Evolutionary conservation across 139 green algal genomes (phyloP), one percentile per base, ranked within the genome.

Genomic region (Coccomyxa sp.): DNA sequence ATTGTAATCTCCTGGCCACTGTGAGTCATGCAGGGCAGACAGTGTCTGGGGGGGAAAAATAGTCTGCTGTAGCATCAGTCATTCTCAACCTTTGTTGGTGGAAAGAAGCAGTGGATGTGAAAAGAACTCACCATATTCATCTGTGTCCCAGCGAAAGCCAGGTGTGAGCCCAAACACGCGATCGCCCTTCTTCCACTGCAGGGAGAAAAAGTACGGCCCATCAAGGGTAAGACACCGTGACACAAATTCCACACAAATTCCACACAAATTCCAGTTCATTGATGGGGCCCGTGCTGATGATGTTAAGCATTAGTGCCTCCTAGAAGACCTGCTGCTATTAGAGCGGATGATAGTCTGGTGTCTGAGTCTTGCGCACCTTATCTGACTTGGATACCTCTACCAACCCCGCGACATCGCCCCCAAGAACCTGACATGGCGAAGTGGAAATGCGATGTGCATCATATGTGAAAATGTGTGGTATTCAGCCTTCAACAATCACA

Each of bases 141-240:
- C 60, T 25, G 51, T 68, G 9, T 38, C 60, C 58, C 66, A 68
- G 28, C 28, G 23, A 23, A 67, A 77, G 21, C 13, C 51, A 28
- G 51, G n/a, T 0, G 82, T 87, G 79, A 71, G 84, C 10, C 76
- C 82, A 81, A 89, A 80, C 28, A 91, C 88, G 0, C 84, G 68
- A 76, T 91, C 88, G 13, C 88, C 88, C 21, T 84, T 78, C 81
- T 90, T 87, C 84, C 90, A 91, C 86, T 89, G 86, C 68, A 85
- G n/a, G n/a, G n/a, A n/a, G n/a, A n/a, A n/a, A n/a, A n/a, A n/a
- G n/a, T n/a, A n/a, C n/a, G n/a, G n/a, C n/a, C n/a, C n/a, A n/a
- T n/a, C n/a, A n/a, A n/a, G n/a, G n/a, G n/a, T n/a, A n/a, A n/a
- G 11, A 14, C n/a, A 66, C 45, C 75, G 1, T 74, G 78, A 28